Percentiles rank a stretch among this genome's conserved stretches.
Conservation (phyloP, 495 filamentous ascomycete species). For the Aspergillus olivimuriae region DNA sequence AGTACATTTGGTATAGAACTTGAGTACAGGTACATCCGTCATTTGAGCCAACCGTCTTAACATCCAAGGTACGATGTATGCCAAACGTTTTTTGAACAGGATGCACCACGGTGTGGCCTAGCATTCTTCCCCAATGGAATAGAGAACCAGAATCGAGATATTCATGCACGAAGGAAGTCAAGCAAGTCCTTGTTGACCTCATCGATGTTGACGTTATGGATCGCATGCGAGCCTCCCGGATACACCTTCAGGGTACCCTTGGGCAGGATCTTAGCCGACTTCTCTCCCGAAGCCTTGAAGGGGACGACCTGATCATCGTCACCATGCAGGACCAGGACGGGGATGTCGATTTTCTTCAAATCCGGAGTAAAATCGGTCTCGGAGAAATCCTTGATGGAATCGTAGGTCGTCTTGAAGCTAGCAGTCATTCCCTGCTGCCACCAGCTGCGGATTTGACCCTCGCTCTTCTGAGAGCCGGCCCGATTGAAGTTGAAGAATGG, state of each 20-base stretch:
- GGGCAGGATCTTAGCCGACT: conserved; percentile 28
- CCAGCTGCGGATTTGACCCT: conserved; percentile 35
- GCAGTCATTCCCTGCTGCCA: conserved; percentile 36
- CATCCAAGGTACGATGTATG: no score
- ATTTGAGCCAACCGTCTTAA: no score
- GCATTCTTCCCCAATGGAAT: no score
- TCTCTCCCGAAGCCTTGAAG: conserved; percentile 20
- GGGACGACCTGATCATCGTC: conserved; percentile 37
- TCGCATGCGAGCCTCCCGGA: conserved; percentile 28
- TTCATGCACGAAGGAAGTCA: no score
- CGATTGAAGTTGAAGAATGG: conserved; percentile 41
- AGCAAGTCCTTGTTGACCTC: conserved; percentile 33
- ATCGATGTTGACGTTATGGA: conserved; percentile 30
- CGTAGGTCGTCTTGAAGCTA: conserved; percentile 31
- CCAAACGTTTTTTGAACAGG: no score
- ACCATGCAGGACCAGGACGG: conserved; percentile 32
- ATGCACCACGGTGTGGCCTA: no score
- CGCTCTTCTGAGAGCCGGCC: conserved; percentile 22
- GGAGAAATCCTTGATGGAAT: conserved; percentile 31
- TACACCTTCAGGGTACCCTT: conserved; percentile 34
- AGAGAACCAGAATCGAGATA: no score
- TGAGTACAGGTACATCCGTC: no score
- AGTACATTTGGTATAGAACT: no score
- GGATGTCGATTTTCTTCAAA: conserved; percentile 33
- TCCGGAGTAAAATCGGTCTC: conserved; percentile 38